These are phyloP conservation scores for Calonectria montana DNA, from an alignment of 2,329 filamentous ascomycete species.

Conservation along the genomic window DNA sequence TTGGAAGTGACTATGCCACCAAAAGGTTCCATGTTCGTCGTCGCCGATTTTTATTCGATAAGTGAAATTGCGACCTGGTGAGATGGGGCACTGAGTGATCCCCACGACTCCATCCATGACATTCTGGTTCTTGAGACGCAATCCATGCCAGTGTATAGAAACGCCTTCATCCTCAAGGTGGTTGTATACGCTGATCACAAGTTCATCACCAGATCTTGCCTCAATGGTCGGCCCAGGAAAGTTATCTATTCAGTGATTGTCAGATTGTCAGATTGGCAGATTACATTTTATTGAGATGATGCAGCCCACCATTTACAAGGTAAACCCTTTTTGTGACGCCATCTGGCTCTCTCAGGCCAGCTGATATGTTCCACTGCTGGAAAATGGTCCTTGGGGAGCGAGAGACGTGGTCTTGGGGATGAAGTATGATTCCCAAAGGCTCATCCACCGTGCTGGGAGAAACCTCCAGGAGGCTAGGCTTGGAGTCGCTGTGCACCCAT, in stretches of 20 bases:
- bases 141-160: conserved; percentile 78
- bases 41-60: conserved; percentile 68
- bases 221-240: conserved; percentile 79
- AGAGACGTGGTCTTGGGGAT: background rate
- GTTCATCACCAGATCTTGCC: conserved; percentile 75
- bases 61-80: conserved; percentile 62
- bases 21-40: conserved; percentile 66
- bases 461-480: background rate
- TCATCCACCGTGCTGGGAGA: background rate
- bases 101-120: conserved; percentile 72
- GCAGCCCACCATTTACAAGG: conserved; percentile 36
- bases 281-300: background rate
- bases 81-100: conserved; percentile 61
- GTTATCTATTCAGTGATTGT: conserved; percentile 46
- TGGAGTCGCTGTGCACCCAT: background rate
- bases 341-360: background rate
- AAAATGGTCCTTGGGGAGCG: background rate
- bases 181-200: conserved; percentile 77
- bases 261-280: background rate
- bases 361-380: background rate
- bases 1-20: conserved; percentile 71
- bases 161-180: conserved; percentile 69
- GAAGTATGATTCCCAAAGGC: background rate
- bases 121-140: conserved; percentile 79
- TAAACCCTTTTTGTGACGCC: conserved; percentile 40